phyloP scores from a whole-genome alignment of 176 grass and related monocot species.

The Phoenix dactylifera region DNA sequence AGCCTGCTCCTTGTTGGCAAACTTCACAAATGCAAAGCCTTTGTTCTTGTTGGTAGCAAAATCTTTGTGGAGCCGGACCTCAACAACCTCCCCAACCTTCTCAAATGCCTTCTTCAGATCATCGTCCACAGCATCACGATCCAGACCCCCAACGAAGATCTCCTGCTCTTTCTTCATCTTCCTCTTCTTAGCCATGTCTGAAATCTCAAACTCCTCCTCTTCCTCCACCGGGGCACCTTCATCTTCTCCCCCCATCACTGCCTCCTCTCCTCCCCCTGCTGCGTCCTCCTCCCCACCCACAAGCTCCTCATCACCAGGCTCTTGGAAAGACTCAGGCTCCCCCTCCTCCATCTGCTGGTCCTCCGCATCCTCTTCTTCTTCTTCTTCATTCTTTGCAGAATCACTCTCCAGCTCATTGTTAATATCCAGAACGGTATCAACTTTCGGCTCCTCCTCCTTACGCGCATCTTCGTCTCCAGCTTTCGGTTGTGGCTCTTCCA shows the following conservation, averaged over 20 bases:
- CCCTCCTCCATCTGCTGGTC: background rate
- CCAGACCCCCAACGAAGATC: slow-evolving; percentile 60
- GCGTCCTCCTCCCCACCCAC: slow-evolving; percentile 1
- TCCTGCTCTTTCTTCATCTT: slow-evolving; percentile 63
- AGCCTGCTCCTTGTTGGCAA: slow-evolving; percentile 53
- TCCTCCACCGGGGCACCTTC: slow-evolving; percentile 22
- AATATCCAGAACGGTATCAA: background rate
- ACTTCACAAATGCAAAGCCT: slow-evolving; percentile 68
- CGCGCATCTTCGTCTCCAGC: background rate
- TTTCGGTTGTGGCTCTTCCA: background rate
- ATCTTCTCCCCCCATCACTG: background rate
- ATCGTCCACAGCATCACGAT: slow-evolving; percentile 46
- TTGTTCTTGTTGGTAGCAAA: slow-evolving; percentile 57
- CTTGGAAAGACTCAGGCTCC: slow-evolving; percentile 7
- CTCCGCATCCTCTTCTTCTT: slow-evolving; percentile 3
- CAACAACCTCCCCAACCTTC: slow-evolving; percentile 44
- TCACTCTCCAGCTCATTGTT: background rate
- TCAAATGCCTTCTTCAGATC: slow-evolving; percentile 49
- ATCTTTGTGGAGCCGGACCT: slow-evolving; percentile 59
- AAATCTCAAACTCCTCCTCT: slow-evolving; percentile 36
- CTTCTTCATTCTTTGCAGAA: slow-evolving; percentile 12
- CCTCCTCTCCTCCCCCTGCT: slow-evolving; percentile 1
- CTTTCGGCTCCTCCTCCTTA: background rate
- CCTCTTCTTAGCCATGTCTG: slow-evolving; percentile 45
- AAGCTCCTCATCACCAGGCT: slow-evolving; percentile 11